Evolutionary conservation across 257 asterid species (phyloP), one percentile per base, ranked within the genome.

Genomic region (Paraleonurus japonicus): DNA sequence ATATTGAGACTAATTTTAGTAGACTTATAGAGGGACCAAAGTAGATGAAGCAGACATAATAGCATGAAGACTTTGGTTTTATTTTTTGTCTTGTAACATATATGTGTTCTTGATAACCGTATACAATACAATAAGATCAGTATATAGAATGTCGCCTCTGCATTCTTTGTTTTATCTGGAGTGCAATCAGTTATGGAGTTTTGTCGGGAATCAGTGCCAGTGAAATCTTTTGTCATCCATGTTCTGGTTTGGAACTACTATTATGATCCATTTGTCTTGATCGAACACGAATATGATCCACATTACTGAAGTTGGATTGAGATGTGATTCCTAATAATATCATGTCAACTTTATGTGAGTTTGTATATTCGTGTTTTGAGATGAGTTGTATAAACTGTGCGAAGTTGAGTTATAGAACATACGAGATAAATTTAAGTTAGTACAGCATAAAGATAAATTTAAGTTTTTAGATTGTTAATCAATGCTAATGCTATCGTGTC

Each of bases 11-110:
- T 69, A 53, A 71, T 61, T 69, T 43, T 53, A n/a, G 20, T 57
- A 65, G 59, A 51, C 55, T 77, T 54, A 13, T 35, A 61, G 63
- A 50, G 53, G 61, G 58, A 53, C 32, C 72, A 58, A 50, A 58
- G 26, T 71, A 54, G 76, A 35, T 74, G 41, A 61, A 75, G 68
- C 67, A 48, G 57, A n/a, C 27, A 43, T 45, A 45, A 70, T 28
- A 55, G 28, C 59, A 70, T 61, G 39, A 16, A 55, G 19, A 39
- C 53, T 5, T 28, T n/a, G n/a, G 20, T 47, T 47, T 35, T 47
- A 4, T 47, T 4, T 47, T 37, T 32, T 76, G 55, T 23, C 35
- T 47, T 7, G 51, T 27, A 20, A 27, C 43, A 35, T 8, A 35
- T 71, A 9, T 11, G 33, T 22, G 15, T 51, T 55, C 33, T 12